These are phyloP conservation scores for Laburnicola sp. DNA, from an alignment of 2,329 filamentous ascomycete genomes.

Conservation along the genomic window DNA sequence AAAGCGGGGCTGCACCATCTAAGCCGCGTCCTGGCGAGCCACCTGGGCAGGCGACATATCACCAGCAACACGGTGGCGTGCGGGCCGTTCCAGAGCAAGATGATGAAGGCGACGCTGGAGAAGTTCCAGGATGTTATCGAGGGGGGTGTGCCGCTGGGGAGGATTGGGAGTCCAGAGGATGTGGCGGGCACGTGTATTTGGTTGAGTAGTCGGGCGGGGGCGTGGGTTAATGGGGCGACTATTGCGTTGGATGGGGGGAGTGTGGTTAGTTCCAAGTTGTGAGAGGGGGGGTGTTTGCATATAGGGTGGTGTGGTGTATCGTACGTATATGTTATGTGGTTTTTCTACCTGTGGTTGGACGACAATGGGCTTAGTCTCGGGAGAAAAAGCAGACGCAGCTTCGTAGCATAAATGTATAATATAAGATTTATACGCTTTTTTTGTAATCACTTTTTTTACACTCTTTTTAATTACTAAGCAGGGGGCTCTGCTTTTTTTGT, in stretches of 20 bases:
- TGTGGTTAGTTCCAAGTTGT: constrained; percentile 45
- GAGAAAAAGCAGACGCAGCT: no score
- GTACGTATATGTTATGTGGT: no score
- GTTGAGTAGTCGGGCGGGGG: constrained; percentile 66
- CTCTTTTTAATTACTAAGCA: no score
- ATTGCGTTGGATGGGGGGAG: constrained; percentile 48
- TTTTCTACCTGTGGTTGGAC: no score
- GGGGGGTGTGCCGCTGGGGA: constrained; percentile 63
- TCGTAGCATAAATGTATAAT: no score
- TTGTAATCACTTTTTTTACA: no score
- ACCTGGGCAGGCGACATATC: constrained; percentile 62
- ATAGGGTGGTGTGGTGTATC: no score
- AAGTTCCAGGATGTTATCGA: constrained; percentile 60
- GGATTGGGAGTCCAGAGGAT: constrained; percentile 69
- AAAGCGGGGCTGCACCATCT: constrained; percentile 69
- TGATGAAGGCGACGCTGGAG: constrained; percentile 72
- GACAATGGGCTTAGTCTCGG: no score
- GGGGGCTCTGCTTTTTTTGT: no score
- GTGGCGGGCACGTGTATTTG: constrained; percentile 73
- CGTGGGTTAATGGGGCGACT: constrained; percentile 50
- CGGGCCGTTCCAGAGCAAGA: constrained; percentile 70
- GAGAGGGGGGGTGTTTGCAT: no score
- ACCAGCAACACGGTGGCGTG: constrained; percentile 72
- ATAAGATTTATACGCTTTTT: no score
- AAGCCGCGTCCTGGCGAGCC: constrained; percentile 64